These are phyloP conservation scores for Serpula lacrymans DNA, from an alignment of 768 basidiomycete genomes.

Conservation along the genomic window DNA sequence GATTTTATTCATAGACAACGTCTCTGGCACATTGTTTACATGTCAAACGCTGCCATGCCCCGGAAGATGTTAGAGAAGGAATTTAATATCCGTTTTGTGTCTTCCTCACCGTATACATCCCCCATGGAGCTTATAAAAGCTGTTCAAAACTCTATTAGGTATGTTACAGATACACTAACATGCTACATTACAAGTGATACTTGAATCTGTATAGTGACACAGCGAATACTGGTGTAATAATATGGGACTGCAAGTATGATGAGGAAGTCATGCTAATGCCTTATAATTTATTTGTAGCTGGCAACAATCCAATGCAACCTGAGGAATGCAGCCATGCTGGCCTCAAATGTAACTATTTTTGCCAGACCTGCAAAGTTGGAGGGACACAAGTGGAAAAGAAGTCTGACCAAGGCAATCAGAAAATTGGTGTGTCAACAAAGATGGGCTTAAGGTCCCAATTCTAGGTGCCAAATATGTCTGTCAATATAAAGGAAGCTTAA, in stretches of 20 bases:
- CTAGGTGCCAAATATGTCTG: slow-evolving; percentile 26
- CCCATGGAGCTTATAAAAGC: slow-evolving; percentile 23
- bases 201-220: not conserved
- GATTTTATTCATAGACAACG: no score
- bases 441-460: slow-evolving; percentile 20
- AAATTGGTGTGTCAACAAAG: no score
- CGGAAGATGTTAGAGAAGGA: slow-evolving; percentile 23
- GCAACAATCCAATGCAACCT: slow-evolving; percentile 31
- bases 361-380: slow-evolving; percentile 22
- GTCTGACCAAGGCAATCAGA: slow-evolving; percentile 21
- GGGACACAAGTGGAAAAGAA: slow-evolving; percentile 15
- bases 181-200: not conserved
- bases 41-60: slow-evolving; percentile 25
- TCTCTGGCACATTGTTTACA: no score
- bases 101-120: slow-evolving; percentile 28
- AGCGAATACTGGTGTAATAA: slow-evolving; percentile 9
- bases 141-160: slow-evolving; percentile 18
- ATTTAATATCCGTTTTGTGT: slow-evolving; percentile 21
- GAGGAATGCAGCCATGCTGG: slow-evolving; percentile 24
- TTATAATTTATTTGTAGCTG: slow-evolving; percentile 16
- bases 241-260: no score
- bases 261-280: slow-evolving; percentile 13
- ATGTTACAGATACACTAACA: slow-evolving; percentile 2
- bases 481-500: slow-evolving; percentile 22
- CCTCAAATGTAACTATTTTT: slow-evolving; percentile 19